These are phyloP conservation scores for Anthostomella pinea DNA, from an alignment of 2,329 filamentous ascomycete genomes.

Conservation along the genomic window DNA sequence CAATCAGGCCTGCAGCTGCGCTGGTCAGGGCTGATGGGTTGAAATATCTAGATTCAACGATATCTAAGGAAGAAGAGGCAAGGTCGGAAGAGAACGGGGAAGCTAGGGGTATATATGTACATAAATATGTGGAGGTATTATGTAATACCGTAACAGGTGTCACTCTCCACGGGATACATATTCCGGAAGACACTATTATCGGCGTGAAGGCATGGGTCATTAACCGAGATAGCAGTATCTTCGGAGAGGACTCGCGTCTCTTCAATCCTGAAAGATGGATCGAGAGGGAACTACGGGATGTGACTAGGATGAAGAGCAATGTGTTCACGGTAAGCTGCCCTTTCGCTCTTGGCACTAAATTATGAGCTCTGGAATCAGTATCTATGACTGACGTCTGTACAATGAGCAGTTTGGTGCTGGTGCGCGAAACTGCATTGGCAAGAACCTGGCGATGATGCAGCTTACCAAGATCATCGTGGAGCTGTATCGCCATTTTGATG, in stretches of 20 bases:
- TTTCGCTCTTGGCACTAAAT: too few species aligned
- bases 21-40: too few species aligned
- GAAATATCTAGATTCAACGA: too few species aligned
- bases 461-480: conserved; percentile 16
- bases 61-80: too few species aligned
- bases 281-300: conserved; percentile 5
- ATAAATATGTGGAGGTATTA: too few species aligned
- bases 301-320: conserved; percentile 7
- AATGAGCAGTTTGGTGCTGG: conserved; percentile 12
- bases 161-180: too few species aligned
- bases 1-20: too few species aligned
- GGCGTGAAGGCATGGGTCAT: conserved; percentile 1
- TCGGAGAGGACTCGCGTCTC: conserved; percentile 1
- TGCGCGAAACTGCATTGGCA: conserved; percentile 13
- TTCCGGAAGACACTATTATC: background rate
- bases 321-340: conserved; percentile 10
- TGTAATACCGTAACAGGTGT: too few species aligned
- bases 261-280: too few species aligned
- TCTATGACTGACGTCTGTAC: background rate
- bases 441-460: conserved; percentile 15
- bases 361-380: too few species aligned
- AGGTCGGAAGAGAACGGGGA: too few species aligned
- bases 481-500: conserved; percentile 11
- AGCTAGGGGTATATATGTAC: too few species aligned
- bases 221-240: background rate